Percentiles rank a stretch among this genome's conserved stretches.
phyloP scores from a whole-genome alignment of 2,329 filamentous ascomycete genomes.

The Fusarium drepaniforme region DNA sequence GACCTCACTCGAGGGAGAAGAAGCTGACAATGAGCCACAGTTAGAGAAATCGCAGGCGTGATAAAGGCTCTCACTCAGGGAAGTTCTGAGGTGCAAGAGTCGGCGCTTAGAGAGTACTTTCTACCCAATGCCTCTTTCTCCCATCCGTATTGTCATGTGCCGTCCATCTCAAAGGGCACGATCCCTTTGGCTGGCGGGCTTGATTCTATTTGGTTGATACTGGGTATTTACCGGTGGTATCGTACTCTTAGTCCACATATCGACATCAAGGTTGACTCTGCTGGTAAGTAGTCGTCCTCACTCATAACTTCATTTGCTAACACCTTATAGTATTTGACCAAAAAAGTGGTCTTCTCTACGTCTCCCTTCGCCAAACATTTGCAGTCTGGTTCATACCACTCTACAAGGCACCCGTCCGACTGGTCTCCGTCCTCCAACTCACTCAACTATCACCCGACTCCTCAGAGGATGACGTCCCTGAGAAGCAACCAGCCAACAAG shows the following conservation, averaged over 20 bases:
- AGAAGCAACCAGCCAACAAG: constrained; percentile 6
- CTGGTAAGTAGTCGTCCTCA: constrained; percentile 51
- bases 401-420: constrained; percentile 74
- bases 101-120: constrained; percentile 79
- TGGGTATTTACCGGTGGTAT: constrained; percentile 84
- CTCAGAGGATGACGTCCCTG: constrained; percentile 26
- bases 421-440: constrained; percentile 77
- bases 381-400: constrained; percentile 83
- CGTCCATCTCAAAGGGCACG: constrained; percentile 58
- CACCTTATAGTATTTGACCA: constrained; percentile 72
- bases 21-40: constrained; percentile 42
- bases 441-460: constrained; percentile 55
- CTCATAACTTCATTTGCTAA: not conserved
- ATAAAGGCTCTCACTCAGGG: constrained; percentile 78
- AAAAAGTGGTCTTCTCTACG: constrained; percentile 75
- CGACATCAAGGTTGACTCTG: constrained; percentile 72
- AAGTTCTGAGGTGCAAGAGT: constrained; percentile 72
- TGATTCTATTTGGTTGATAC: constrained; percentile 75
- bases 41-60: constrained; percentile 72
- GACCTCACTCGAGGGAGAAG: not conserved
- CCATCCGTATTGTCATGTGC: constrained; percentile 83
- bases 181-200: constrained; percentile 57
- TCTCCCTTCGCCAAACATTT: constrained; percentile 81
- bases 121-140: constrained; percentile 77
- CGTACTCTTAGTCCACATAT: constrained; percentile 84